Base-by-base conservation (phyloP, 2,329 filamentous ascomycete genomes). In the Epichloe gansuensis region DNA sequence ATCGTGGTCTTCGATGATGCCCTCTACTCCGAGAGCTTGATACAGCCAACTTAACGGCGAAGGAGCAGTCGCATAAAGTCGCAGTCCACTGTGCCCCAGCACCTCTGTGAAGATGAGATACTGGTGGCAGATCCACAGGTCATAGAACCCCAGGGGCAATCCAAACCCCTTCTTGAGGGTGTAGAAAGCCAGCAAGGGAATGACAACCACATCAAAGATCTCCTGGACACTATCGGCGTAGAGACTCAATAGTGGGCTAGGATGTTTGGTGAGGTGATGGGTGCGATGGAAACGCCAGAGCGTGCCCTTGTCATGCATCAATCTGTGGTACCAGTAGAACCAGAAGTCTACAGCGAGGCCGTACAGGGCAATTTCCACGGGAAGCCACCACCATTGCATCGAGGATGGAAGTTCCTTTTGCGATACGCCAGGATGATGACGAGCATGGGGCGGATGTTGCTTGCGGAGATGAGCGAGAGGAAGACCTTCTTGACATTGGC, bases 61-160 rank as follows among this genome's bases (percentile, higher is more conserved):
- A 0, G 71, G 68, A 0, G 67, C 62, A 0, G 62, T 63, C 0
- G 63, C 58, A 47, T 66, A 64, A 9, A 73, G 48, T 1, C 71
- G 66, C 13, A 73, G 53, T 1, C 70, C 69, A 34, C 63, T 68
- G 48, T 72, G 70, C 4, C 70, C 69, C 28, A 61, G 58, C 3
- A 71, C 49, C 52, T 72, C 70, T 13, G 68, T 58, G 57, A 66
- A 74, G 12, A 70, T 62, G 34, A 74, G 61, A 49, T 72, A 74
- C 50, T 70, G 63, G 50, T 72, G 67, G 57, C 71, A 74, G 17
- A 74, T 56, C 71, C 71, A 74, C 69, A 68, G 72, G 43, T 73
- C 71, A 48, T 73, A 73, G 56, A 75, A 74, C 2, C 69, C 70
- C 67, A 74, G 69, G 0, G 69, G 70, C 4, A 73, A 47, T 0